Base-by-base conservation (phyloP, 202 grass and related monocot species). In the Saccharum hybrid region DNA sequence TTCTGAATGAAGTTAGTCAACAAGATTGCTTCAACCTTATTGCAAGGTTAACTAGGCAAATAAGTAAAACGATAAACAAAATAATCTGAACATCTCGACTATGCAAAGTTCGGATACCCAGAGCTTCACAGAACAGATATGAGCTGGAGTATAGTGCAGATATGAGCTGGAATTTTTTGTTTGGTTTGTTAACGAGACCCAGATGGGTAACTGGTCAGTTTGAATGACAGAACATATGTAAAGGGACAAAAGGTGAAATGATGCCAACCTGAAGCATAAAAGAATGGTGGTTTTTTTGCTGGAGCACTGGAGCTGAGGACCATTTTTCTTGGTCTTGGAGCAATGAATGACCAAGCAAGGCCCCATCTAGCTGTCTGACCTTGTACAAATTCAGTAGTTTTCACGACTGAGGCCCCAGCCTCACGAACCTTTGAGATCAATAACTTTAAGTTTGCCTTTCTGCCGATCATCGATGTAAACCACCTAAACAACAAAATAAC, bases 401-500 rank as follows among this genome's bases (percentile, higher is more conserved):
- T 94, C 64, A 96, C 91, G 41, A 96, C 62, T 52, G 83, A 89
- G 4, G 84, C 96, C 46, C 96, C 89, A 83, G 45, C 76, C 79
- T 90, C 79, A 23, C 72, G 91, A 72, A 84, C 75, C 88, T 96
- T 96, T 28, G 89, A 88, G 38, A 89, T 81, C 68, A 96, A 92
- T 26, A 89, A 10, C 87, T 94, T 96, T 39, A 98, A 60, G 71
- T 94, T 98, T 75, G 81, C 86, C 88, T 94, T 96, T 90, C 93
- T 92, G 18, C 96, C 96, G 33, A 98, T 89, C 96, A 98, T 98
- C n/a, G 91, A 98, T 56, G 96, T 96, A 81, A 98, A 96, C 93
- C 93, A 96, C 81, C 93, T 98, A 78, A 49, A 85, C 56, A 66
- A 38, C 1, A 82, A 68, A 78, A 80, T 30, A 54, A 36, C 15